Percentiles rank a stretch among this genome's conserved stretches.
These are phyloP conservation scores for Pythium dissotocum DNA, from an alignment of 352 stramenopile genomes.

Conservation along the genomic window DNA sequence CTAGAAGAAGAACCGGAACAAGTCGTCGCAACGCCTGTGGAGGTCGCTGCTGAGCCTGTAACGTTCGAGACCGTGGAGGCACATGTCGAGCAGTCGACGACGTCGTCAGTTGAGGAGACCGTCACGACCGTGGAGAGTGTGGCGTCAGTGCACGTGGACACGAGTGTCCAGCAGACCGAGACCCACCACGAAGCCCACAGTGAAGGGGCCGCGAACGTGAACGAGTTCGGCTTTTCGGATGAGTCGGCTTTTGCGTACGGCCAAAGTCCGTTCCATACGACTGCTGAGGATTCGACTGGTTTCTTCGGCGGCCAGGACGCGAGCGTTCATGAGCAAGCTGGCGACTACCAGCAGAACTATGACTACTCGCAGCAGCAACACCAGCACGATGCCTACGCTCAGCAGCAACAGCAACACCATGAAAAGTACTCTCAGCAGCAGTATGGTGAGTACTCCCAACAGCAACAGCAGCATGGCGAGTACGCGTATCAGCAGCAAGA, in stretches of 20 bases:
- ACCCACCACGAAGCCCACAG: no score
- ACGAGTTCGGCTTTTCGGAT: conserved; percentile 1
- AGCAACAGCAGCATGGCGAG: neutral
- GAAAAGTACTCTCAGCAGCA: neutral
- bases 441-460: neutral
- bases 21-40: neutral
- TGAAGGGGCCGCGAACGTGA: neutral
- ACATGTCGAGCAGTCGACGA: neutral
- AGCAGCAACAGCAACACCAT: neutral
- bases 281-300: neutral
- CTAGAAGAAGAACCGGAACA: neutral
- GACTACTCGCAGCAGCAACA: neutral
- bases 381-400: neutral
- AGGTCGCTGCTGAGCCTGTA: neutral
- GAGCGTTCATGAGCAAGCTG: neutral
- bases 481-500: neutral
- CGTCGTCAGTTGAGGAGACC: neutral
- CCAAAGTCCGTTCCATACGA: neutral
- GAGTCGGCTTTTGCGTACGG: neutral
- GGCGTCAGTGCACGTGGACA: neutral
- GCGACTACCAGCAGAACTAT: neutral
- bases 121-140: neutral
- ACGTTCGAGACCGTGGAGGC: neutral
- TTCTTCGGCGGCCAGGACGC: neutral
- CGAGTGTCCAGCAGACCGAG: neutral